Evolutionary conservation across 2,329 filamentous ascomycete genomes (phyloP), one percentile per base, ranked within the genome.

Genomic region (Alternaria metachromatica): DNA sequence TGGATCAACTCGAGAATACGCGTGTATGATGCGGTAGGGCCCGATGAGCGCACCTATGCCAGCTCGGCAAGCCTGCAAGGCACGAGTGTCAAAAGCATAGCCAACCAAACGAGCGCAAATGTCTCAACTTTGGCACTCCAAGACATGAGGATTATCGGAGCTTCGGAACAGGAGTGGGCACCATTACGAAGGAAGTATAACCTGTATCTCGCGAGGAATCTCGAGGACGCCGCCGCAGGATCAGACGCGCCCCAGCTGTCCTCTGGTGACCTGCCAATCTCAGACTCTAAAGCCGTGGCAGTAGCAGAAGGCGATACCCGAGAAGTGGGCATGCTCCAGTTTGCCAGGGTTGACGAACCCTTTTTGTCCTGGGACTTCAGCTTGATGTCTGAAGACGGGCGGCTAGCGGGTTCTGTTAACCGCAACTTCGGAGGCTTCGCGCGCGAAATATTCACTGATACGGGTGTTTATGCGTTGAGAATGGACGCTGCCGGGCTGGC

Each of bases 331-430:
- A 88, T 87, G 78, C 75, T 80, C 15, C 88, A 90, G 68, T 90
- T 90, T 72, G 88, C 88, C 5, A 84, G 86, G 48, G 85, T 90
- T 11, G 83, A 90, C 70, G 88, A 90, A 70, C 87, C 86, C 0
- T 87, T 89, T 71, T 76, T 90, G 1, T 89, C 87, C 9, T 90
- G 88, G 88, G 87, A 90, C 74, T 90, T 90, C 75, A 84, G 85
- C 10, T 81, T 90, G 4, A 82, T 82, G 33, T 83, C 84, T 3
- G 83, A 85, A 56, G 81, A 86, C 23, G 74, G 80, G 45, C 80
- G 78, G 3, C 76, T 87, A 12, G 84, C 90, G 58, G 88, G 88
- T 45, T 87, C 85, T 3, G 88, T 90, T 5, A 90, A 89, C 68
- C 86, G 88, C 64, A 87, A 89, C 68, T 90, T 90, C 68, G 82